Conservation (phyloP, 345 rosid genomes). For the Draba incana region DNA sequence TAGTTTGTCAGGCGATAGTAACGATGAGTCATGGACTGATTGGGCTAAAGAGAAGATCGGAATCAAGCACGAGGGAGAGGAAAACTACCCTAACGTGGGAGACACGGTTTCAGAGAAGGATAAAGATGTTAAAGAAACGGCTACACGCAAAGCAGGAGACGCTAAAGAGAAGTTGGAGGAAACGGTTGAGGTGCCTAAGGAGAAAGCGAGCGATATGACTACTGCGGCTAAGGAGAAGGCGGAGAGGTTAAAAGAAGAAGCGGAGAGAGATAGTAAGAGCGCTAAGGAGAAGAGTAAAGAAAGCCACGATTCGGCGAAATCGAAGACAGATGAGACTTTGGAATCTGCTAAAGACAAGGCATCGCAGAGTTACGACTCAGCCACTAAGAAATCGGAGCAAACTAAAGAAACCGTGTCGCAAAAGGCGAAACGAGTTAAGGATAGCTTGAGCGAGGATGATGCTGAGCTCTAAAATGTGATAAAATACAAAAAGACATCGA, state of each 20-base stretch:
- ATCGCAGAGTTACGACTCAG: constrained; percentile 34
- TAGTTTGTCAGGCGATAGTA: constrained; percentile 9
- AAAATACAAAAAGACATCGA: background rate
- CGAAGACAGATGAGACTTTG: constrained; percentile 29
- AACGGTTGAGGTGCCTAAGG: constrained; percentile 32
- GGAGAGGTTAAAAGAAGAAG: constrained; percentile 30
- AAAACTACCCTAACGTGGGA: constrained; percentile 26
- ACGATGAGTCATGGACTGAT: constrained; percentile 31
- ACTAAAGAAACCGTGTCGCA: constrained; percentile 38
- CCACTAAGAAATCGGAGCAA: constrained; percentile 35
- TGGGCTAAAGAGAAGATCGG: constrained; percentile 36
- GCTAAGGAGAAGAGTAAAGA: constrained; percentile 39
- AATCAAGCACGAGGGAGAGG: constrained; percentile 22
- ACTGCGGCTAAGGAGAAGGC: constrained; percentile 44
- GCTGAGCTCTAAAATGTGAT: constrained; percentile 35
- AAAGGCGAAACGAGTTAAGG: constrained; percentile 39
- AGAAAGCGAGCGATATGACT: constrained; percentile 38
- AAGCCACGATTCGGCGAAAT: constrained; percentile 33
- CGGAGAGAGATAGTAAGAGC: constrained; percentile 27
- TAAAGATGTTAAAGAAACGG: constrained; percentile 30
- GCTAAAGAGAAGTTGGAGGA: constrained; percentile 39
- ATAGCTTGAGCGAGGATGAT: constrained; percentile 32
- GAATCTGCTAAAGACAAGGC: constrained; percentile 41
- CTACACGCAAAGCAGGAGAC: constrained; percentile 36
- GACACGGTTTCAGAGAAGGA: constrained; percentile 39